A percentile compares a stretch with the other conserved stretches of the same genome.
phyloP scores from a whole-genome alignment of 2,329 filamentous ascomycete species.

The Dryadomyces quercivorus region DNA sequence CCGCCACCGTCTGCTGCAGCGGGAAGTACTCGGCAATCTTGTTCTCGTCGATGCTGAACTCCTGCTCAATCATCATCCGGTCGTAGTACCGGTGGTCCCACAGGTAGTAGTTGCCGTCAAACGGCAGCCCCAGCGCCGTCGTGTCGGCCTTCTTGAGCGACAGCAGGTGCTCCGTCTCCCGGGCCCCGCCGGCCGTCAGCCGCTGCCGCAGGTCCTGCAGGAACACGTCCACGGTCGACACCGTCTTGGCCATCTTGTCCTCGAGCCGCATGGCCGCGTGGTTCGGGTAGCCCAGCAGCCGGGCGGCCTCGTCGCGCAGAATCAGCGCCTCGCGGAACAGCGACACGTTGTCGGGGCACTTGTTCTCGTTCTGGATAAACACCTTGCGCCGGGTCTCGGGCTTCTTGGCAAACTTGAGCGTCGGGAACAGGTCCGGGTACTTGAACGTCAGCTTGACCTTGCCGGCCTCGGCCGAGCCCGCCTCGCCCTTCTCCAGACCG shows the following conservation, averaged over 20 bases:
- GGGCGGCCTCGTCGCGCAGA: constrained; percentile 66
- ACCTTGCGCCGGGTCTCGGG: constrained; percentile 56
- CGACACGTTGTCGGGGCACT: constrained; percentile 60
- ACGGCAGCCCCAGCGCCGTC: constrained; percentile 42
- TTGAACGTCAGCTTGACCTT: constrained; percentile 67
- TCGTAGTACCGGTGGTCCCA: constrained; percentile 79
- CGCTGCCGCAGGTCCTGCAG: constrained; percentile 56
- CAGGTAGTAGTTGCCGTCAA: constrained; percentile 63
- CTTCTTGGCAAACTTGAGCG: constrained; percentile 64
- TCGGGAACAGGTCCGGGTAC: constrained; percentile 69
- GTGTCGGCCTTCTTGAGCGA: constrained; percentile 62
- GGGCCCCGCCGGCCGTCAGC: constrained; percentile 54
- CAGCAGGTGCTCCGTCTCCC: constrained; percentile 59
- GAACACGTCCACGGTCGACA: constrained; percentile 61
- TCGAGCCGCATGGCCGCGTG: constrained; percentile 67
- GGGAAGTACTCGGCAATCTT: constrained; percentile 79
- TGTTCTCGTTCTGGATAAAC: constrained; percentile 69
- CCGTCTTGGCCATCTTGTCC: constrained; percentile 75
- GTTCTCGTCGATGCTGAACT: constrained; percentile 68
- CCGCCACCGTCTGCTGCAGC: constrained; percentile 56
- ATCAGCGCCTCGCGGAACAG: constrained; percentile 65
- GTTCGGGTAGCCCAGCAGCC: constrained; percentile 63
- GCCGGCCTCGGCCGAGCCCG: constrained; percentile 50
- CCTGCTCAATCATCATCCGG: constrained; percentile 66
- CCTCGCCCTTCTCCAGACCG: constrained; percentile 56